These are phyloP conservation scores for Coemansia sp. DNA, from an alignment of 192 early-diverging fungal species.

Conservation along the genomic window DNA sequence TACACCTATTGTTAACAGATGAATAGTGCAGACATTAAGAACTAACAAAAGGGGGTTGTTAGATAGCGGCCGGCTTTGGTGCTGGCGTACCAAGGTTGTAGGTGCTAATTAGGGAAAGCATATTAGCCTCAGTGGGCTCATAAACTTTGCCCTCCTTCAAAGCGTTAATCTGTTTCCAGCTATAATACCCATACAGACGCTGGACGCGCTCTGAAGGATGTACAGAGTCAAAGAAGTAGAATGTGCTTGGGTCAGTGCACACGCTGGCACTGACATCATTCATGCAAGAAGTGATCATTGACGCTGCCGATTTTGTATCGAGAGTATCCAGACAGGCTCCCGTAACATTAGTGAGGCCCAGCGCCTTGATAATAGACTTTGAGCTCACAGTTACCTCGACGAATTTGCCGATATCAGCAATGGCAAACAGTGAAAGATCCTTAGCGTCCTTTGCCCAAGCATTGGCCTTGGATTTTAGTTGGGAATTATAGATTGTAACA, in stretches of 20 bases:
- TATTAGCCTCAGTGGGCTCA: conserved; percentile 13
- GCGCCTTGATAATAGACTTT: conserved; percentile 10
- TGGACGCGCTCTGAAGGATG: conserved; percentile 37
- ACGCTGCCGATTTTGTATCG: not conserved
- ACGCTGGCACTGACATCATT: not conserved
- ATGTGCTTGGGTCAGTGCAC: conserved; percentile 20
- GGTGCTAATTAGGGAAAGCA: conserved; percentile 20
- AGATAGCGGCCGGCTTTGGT: conserved; percentile 19
- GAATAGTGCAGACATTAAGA: too few relatives aligned
- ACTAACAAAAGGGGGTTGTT: too few relatives aligned
- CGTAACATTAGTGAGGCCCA: conserved; percentile 21
- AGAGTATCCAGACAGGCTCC: conserved; percentile 13
- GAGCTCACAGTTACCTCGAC: conserved; percentile 19
- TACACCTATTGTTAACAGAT: too few relatives aligned
- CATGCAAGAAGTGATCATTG: conserved; percentile 7
- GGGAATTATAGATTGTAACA: conserved; percentile 12
- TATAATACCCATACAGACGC: conserved; percentile 33
- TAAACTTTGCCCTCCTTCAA: conserved; percentile 3
- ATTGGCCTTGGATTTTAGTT: conserved; percentile 16
- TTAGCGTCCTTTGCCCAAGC: conserved; percentile 15
- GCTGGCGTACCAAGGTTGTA: conserved; percentile 35
- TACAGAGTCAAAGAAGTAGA: conserved; percentile 30
- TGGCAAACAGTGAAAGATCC: conserved; percentile 8
- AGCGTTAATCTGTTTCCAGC: conserved; percentile 1
- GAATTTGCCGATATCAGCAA: conserved; percentile 22